A percentile compares a stretch with the other conserved stretches of the same genome.
Conservation (phyloP, 2,329 filamentous ascomycete species). For the Stemphylium vesicarium region DNA sequence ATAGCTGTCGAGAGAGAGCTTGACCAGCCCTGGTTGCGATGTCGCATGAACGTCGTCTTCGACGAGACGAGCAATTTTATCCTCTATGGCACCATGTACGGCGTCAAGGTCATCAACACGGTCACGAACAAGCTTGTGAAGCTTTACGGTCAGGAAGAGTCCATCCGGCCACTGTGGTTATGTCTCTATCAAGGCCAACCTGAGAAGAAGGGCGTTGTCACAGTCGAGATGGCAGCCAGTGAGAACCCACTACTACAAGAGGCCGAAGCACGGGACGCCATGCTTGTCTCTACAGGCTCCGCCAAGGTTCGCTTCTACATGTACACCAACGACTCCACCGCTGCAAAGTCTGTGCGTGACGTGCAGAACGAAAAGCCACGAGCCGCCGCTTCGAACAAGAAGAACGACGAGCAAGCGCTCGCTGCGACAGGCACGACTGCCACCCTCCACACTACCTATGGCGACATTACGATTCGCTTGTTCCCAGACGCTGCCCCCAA, state of each 20-base stretch:
- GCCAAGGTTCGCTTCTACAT: slow-evolving; percentile 96
- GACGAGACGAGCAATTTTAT: slow-evolving; percentile 97
- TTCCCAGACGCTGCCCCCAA: slow-evolving; percentile 94
- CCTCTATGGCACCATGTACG: slow-evolving; percentile 88
- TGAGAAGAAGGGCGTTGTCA: slow-evolving; percentile 90
- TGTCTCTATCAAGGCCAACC: slow-evolving; percentile 93
- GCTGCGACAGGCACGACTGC: slow-evolving; percentile 79
- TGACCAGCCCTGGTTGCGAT: slow-evolving; percentile 70
- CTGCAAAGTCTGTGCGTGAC: slow-evolving; percentile 67
- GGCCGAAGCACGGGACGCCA: slow-evolving; percentile 87
- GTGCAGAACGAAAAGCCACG: slow-evolving; percentile 94
- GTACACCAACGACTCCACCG: slow-evolving; percentile 87
- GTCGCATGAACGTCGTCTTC: slow-evolving; percentile 86
- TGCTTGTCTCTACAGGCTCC: slow-evolving; percentile 81
- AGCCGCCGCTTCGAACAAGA: slow-evolving; percentile 59
- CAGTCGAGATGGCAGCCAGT: slow-evolving; percentile 95
- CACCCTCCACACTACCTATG: slow-evolving; percentile 88
- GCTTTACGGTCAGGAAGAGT: slow-evolving; percentile 88
- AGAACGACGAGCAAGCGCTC: slow-evolving; percentile 61
- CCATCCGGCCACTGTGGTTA: slow-evolving; percentile 81
- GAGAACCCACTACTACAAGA: slow-evolving; percentile 92
- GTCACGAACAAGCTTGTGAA: slow-evolving; percentile 92
- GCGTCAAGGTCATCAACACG: slow-evolving; percentile 94
- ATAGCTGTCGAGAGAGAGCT: slow-evolving; percentile 86
- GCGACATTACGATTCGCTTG: slow-evolving; percentile 90